A percentile compares a stretch with the other conserved stretches of the same genome.
Evolutionary conservation across 768 basidiomycete species (phyloP).

Genomic region (Suillus placidus): DNA sequence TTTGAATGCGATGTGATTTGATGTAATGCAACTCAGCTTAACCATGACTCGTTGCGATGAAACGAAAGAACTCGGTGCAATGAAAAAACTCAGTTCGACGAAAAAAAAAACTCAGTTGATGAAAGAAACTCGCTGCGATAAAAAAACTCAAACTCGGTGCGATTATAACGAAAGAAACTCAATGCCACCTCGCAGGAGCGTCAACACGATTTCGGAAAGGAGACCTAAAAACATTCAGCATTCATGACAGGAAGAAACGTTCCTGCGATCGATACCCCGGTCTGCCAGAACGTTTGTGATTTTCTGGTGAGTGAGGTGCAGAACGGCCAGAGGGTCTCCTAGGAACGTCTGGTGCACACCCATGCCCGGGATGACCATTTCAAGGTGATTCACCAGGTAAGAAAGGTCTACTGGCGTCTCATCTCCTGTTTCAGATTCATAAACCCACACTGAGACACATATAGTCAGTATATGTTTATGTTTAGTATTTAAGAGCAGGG

Average conservation of each 20-base stretch:
- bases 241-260: slow-evolving; percentile 31
- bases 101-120: too few species aligned
- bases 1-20: too few species aligned
- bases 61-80: too few species aligned
- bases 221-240: slow-evolving; percentile 39
- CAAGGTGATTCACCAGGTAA: slow-evolving; percentile 41
- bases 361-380: slow-evolving; percentile 32
- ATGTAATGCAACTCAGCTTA: too few species aligned
- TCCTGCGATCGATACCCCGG: slow-evolving; percentile 34
- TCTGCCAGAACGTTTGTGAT: slow-evolving; percentile 39
- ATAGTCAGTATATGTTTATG: slow-evolving; percentile 11
- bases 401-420: slow-evolving; percentile 45
- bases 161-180: too few species aligned
- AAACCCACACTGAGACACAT: slow-evolving; percentile 40
- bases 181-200: slow-evolving; percentile 48
- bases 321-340: slow-evolving; percentile 2
- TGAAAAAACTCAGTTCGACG: too few species aligned
- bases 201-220: slow-evolving; percentile 47
- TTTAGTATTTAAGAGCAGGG: not conserved
- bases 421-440: slow-evolving; percentile 43
- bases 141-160: too few species aligned
- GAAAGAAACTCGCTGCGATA: too few species aligned
- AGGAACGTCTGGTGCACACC: slow-evolving; percentile 10
- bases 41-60: too few species aligned
- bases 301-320: slow-evolving; percentile 37